A percentile compares a stretch with the other conserved stretches of the same genome.
Evolutionary conservation across 306 rosid genomes (phyloP).

Genomic region (Corylus avellana): DNA sequence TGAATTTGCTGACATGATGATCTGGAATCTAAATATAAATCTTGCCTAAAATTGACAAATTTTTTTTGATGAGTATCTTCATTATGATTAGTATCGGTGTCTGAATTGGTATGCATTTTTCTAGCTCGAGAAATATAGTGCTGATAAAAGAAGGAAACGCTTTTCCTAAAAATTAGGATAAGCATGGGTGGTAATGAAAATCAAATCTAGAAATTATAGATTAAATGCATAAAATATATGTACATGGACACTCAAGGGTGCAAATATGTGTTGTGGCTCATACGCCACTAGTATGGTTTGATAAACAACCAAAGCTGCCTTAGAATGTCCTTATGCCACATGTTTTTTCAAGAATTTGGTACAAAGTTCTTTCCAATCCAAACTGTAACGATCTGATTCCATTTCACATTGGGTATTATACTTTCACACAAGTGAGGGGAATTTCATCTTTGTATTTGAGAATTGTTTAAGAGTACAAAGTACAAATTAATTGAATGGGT

Average conservation of each 20-base stretch:
- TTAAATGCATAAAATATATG: neutral
- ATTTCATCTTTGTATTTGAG: neutral
- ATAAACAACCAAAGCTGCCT: neutral
- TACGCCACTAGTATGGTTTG: neutral
- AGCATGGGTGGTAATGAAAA: neutral
- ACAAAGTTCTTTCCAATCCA: neutral
- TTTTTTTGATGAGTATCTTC: neutral
- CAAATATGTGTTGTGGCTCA: neutral
- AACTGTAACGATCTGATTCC: neutral
- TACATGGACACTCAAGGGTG: neutral
- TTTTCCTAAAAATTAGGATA: neutral
- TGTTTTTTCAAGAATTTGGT: neutral
- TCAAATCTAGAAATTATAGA: neutral
- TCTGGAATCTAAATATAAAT: neutral
- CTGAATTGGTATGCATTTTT: neutral
- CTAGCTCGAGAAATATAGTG: neutral
- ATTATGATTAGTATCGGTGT: neutral
- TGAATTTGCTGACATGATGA: neutral
- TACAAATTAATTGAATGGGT: neutral
- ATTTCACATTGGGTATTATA: neutral
- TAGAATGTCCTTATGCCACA: neutral
- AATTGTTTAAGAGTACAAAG: neutral
- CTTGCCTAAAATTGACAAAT: too few species aligned
- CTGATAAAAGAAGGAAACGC: neutral
- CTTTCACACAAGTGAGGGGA: neutral